phyloP scores from a whole-genome alignment of 1,284 basidiomycete species.

The Jaminaea rosea region DNA sequence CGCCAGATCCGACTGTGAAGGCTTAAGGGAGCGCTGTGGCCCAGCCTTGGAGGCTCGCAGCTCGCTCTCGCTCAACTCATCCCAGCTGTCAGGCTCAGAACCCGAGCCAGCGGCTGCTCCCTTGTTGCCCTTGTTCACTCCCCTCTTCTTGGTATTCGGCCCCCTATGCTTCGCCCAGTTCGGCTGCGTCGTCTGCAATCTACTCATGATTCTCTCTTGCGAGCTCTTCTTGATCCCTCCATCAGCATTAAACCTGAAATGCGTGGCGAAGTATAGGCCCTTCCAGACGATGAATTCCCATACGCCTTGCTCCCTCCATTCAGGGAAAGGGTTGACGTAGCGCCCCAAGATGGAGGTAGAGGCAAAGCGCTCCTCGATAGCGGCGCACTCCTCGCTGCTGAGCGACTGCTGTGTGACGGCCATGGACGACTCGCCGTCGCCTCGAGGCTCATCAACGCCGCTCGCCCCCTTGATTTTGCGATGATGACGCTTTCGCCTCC shows the following conservation, averaged over 20 bases:
- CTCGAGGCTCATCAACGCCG: not conserved
- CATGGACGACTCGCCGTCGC: not conserved
- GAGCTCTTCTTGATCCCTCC: slow-evolving; percentile 30
- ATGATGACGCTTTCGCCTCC: slow-evolving; percentile 16
- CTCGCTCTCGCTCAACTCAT: too few relatives aligned
- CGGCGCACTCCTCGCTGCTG: not conserved
- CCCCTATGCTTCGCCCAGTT: too few relatives aligned
- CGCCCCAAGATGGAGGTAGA: slow-evolving; percentile 29
- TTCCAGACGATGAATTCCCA: slow-evolving; percentile 40
- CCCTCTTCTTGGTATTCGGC: too few relatives aligned
- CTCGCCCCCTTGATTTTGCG: slow-evolving; percentile 5
- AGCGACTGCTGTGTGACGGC: not conserved
- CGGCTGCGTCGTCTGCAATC: too few relatives aligned
- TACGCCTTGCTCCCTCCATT: slow-evolving; percentile 53
- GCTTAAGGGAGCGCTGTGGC: too few relatives aligned
- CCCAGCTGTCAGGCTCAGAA: too few relatives aligned
- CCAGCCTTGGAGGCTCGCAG: too few relatives aligned
- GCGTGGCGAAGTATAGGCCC: slow-evolving; percentile 18
- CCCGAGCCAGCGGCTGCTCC: too few relatives aligned
- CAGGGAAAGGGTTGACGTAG: slow-evolving; percentile 50
- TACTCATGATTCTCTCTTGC: too few relatives aligned
- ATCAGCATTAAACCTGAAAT: slow-evolving; percentile 30
- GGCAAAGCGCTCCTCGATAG: slow-evolving; percentile 46
- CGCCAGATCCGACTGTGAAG: too few relatives aligned
- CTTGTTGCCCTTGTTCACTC: too few relatives aligned